A percentile compares a stretch with the other conserved stretches of the same genome.
Evolutionary conservation across 1,284 basidiomycete species (phyloP).

Genomic region (Moesziomyces globuligerus): DNA sequence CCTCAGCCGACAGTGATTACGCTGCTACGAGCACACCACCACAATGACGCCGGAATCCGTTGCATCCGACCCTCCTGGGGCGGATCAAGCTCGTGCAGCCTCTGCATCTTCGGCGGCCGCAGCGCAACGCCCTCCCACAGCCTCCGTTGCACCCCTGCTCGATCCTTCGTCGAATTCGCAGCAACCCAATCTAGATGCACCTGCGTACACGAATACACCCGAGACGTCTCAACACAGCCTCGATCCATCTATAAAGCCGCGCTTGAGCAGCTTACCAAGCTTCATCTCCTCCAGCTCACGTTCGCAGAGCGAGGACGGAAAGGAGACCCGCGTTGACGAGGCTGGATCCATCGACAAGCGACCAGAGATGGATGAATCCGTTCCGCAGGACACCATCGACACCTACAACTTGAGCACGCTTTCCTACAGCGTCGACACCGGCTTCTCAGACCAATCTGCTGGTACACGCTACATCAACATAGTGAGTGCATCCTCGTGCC

Average conservation of each 20-base stretch:
- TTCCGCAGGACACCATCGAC: slow-evolving; percentile 14
- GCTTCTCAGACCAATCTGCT: slow-evolving; percentile 1
- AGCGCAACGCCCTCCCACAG: slow-evolving; percentile 18
- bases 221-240: slow-evolving; percentile 10
- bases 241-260: slow-evolving; percentile 14
- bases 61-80: not conserved
- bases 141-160: slow-evolving; percentile 19
- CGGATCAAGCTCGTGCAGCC: not conserved
- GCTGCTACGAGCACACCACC: not conserved
- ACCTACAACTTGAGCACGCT: slow-evolving; percentile 17
- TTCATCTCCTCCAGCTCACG: slow-evolving; percentile 1
- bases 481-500: not conserved
- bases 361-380: not conserved
- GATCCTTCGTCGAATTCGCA: slow-evolving; percentile 5
- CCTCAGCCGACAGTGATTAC: not conserved
- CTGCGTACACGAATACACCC: not conserved
- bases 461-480: slow-evolving; percentile 19
- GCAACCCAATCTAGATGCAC: slow-evolving; percentile 15
- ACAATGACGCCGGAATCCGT: slow-evolving; percentile 8
- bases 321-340: not conserved
- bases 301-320: slow-evolving; percentile 9
- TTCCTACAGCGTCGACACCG: slow-evolving; percentile 24
- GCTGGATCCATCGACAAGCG: not conserved
- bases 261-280: slow-evolving; percentile 20
- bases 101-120: slow-evolving; percentile 3